Conservation (phyloP, 169 alveolate genomes). For the Eimeria acervulina region DNA sequence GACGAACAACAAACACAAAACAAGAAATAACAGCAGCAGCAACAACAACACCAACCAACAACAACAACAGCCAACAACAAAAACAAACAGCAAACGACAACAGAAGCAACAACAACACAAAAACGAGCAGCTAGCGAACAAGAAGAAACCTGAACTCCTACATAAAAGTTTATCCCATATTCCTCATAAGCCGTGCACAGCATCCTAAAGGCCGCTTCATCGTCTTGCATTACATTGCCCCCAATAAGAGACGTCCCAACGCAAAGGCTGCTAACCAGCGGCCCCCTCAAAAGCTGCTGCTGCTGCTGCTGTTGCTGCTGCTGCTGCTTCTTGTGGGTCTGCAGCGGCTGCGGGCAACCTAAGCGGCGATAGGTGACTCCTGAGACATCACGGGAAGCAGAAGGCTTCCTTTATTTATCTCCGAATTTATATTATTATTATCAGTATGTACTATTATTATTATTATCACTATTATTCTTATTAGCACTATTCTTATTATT, state of each 20-base stretch:
- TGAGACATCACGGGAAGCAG: neutral
- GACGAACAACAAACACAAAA: neutral
- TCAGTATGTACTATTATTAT: no score
- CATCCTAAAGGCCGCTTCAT: slow-evolving; percentile 88
- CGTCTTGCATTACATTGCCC: slow-evolving; percentile 89
- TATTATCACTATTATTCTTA: no score
- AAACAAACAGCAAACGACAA: no score
- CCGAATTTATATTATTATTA: neutral
- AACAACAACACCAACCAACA: neutral
- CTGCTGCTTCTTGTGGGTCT: neutral
- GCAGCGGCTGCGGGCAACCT: slow-evolving; percentile 2
- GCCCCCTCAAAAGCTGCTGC: slow-evolving; percentile 18
- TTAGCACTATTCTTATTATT: no score
- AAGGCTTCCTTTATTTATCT: neutral
- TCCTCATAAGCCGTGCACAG: slow-evolving; percentile 89
- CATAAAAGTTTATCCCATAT: slow-evolving; percentile 91
- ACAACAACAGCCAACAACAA: no score
- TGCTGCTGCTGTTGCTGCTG: slow-evolving; percentile 11
- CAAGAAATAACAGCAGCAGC: neutral
- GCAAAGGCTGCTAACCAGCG: slow-evolving; percentile 90
- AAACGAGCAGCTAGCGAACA: no score
- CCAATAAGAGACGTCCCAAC: slow-evolving; percentile 91
- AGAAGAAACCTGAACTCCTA: slow-evolving; percentile 11
- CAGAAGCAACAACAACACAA: no score
- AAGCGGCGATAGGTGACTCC: slow-evolving; percentile 70